Base-by-base conservation (phyloP, 805 yeast species). In the Myxozyma udenii region DNA sequence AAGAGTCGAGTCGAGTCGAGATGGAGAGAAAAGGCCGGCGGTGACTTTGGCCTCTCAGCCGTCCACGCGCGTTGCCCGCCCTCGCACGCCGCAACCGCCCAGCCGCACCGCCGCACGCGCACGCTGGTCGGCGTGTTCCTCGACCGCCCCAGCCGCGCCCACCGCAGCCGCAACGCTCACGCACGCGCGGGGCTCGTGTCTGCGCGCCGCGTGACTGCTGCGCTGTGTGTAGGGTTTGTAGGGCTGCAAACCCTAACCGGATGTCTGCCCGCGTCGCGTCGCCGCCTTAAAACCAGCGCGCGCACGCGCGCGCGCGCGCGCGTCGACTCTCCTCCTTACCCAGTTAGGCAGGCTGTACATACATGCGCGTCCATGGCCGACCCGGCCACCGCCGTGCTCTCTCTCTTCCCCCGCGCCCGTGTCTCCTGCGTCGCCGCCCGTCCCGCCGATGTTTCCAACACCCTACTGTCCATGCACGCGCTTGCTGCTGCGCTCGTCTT, bases 401-500 rank as follows among this genome's bases (percentile, higher is more conserved):
- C n/a, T 21, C 30, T 52, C 32, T 52, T 52, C 33, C 44, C 46
- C 23, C 42, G 39, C 28, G 25, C 51, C 4, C 38, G 44, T 7
- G 30, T 52, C 28, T 43, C 49, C 22, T 45, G 36, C 12, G 14
- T 52, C 25, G 33, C 50, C 19, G 45, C 47, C 28, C 18, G 24
- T 11, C 35, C 53, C 21, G 19, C 39, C 9, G 53, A 41, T 11
- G 46, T 41, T 28, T 44, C 49, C n/a, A 23, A 30, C 12, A 14
- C 11, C 14, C 33, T 44, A 7, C 26, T 53, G 9, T 54, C 55
- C 14, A 49, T 53, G 58, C 51, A 50, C 41, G 24, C 30, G 16
- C 40, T 53, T 19, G 58, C 54, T 4, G 51, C 48, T 5, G 46
- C 32, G 21, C 44, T 53, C 18, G 43, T 41, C 19, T 30, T 36